phyloP scores from a whole-genome alignment of 2,329 filamentous ascomycete genomes.

The Colletotrichum truncatum region DNA sequence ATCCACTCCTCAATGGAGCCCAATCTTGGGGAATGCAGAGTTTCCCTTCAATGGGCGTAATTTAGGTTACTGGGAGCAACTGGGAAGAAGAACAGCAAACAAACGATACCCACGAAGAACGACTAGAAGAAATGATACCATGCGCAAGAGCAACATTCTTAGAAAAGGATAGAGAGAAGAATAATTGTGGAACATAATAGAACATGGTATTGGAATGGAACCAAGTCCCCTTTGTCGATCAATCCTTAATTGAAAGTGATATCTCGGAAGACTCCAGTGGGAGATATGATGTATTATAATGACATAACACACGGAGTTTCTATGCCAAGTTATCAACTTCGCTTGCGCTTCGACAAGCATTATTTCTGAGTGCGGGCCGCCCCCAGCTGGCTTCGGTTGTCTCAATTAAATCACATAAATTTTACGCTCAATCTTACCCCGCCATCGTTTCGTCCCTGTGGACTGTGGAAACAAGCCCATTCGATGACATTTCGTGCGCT shows the following conservation, averaged over 20 bases:
- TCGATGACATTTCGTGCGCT: conserved; percentile 24
- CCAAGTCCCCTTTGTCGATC: neutral
- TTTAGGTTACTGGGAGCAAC: neutral
- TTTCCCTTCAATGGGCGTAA: neutral
- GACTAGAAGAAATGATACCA: conserved; percentile 18
- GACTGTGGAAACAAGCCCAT: conserved; percentile 13
- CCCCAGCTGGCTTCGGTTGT: conserved; percentile 15
- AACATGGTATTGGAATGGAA: neutral
- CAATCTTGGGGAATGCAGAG: neutral
- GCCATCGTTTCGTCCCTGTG: conserved; percentile 13
- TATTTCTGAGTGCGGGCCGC: conserved; percentile 23
- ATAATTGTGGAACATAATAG: neutral
- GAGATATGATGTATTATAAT: neutral
- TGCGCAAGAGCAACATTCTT: neutral
- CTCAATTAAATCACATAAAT: conserved; percentile 25
- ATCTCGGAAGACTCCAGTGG: neutral
- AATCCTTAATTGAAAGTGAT: neutral
- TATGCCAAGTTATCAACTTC: conserved; percentile 2
- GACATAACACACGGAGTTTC: neutral
- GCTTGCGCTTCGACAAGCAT: conserved; percentile 4
- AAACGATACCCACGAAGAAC: conserved; percentile 20
- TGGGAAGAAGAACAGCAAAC: conserved; percentile 3
- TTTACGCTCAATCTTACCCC: conserved; percentile 24
- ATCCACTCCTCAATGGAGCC: conserved; percentile 15
- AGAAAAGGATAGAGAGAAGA: conserved; percentile 28